Percentiles rank a stretch among this genome's conserved stretches.
Conservation (phyloP, 352 stramenopile species). For the Thalassiosira exigua region DNA sequence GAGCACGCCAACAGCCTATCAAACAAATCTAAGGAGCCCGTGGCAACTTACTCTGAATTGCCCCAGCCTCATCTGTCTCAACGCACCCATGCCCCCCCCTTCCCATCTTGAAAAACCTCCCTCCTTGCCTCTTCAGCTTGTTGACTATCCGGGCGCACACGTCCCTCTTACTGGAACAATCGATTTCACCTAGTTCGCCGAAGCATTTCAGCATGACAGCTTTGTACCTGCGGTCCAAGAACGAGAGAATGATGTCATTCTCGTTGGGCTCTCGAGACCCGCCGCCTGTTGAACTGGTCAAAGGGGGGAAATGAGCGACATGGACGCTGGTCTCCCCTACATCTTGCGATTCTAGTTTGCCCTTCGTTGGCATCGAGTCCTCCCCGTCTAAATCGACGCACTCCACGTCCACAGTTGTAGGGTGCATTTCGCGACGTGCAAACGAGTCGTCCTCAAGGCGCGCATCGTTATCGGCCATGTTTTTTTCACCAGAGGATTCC, state of each 20-base stretch:
- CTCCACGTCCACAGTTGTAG: not conserved
- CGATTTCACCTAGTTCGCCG: constrained; percentile 4
- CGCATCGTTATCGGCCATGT: constrained; percentile 8
- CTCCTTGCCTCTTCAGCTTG: constrained; percentile 10
- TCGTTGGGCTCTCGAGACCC: constrained; percentile 15
- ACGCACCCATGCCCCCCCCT: not conserved
- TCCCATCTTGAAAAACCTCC: constrained; percentile 12
- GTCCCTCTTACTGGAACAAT: not conserved
- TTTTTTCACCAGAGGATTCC: not conserved
- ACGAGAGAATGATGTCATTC: constrained; percentile 29
- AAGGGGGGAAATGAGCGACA: not conserved
- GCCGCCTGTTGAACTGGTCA: constrained; percentile 4
- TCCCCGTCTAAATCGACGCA: constrained; percentile 1
- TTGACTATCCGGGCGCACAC: not conserved
- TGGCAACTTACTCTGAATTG: constrained; percentile 17
- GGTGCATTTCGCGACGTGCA: too few relatives aligned
- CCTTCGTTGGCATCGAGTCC: not conserved
- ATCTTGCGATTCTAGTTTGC: not conserved
- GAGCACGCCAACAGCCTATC: not conserved
- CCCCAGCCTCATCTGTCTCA: constrained; percentile 10
- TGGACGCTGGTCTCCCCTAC: constrained; percentile 1
- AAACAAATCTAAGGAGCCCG: constrained; percentile 7
- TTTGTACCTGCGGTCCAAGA: constrained; percentile 13
- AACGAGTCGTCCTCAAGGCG: too few relatives aligned
- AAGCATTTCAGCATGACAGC: constrained; percentile 11